phyloP scores from a whole-genome alignment of 495 filamentous ascomycete species.

The Penicillium mononematosum region DNA sequence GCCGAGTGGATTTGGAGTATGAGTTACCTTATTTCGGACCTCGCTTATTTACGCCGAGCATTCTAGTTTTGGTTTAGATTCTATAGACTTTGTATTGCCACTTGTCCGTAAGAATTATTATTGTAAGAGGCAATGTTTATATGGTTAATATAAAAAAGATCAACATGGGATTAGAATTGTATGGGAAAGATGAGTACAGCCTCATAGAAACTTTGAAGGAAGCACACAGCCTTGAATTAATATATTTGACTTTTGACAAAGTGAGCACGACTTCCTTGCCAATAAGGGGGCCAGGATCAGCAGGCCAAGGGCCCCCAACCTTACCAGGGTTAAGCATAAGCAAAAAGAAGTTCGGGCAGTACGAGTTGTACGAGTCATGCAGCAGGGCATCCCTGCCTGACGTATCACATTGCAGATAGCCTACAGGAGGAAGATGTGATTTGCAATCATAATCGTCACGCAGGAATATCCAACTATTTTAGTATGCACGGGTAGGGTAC shows the following conservation, averaged over 20 bases:
- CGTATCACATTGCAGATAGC: constrained; percentile 25
- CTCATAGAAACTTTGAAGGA: constrained; percentile 10
- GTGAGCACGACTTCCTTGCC: constrained; percentile 16
- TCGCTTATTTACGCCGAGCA: constrained; percentile 22
- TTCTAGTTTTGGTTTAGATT: constrained; percentile 4
- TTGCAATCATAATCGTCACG: not conserved
- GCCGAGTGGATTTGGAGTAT: constrained; percentile 9
- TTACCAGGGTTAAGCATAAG: constrained; percentile 51
- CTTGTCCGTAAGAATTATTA: not conserved
- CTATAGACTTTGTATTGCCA: not conserved
- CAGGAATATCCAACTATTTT: not conserved
- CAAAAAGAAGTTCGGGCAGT: constrained; percentile 30
- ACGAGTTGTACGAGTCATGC: constrained; percentile 30
- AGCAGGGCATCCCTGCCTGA: constrained; percentile 22
- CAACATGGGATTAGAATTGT: not conserved
- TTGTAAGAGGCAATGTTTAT: not conserved
- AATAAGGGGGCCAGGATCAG: constrained; percentile 30
- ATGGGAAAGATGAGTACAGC: constrained; percentile 5
- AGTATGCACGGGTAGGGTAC: not conserved
- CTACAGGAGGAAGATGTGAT: constrained; percentile 7
- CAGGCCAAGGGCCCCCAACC: constrained; percentile 38
- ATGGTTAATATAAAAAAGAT: not conserved
- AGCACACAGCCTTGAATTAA: constrained; percentile 20
- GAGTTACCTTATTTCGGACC: constrained; percentile 18
- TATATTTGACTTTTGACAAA: constrained; percentile 27